These are phyloP conservation scores for Microsporum canis DNA, from an alignment of 2,329 filamentous ascomycete genomes.

Conservation along the genomic window DNA sequence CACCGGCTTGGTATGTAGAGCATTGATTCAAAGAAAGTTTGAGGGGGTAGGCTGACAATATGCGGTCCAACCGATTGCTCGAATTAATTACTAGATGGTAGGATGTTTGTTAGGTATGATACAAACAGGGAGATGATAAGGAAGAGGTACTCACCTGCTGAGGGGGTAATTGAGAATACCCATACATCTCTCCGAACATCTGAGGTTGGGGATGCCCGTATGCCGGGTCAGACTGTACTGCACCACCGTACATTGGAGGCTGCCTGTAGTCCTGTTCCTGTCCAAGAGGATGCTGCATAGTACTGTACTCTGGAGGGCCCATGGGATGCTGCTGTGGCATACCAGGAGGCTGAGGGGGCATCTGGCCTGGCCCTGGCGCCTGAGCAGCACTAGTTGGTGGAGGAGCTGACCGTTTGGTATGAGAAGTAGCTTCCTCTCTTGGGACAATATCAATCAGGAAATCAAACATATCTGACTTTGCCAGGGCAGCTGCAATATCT, in stretches of 20 bases:
- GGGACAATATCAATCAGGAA: conserved; percentile 98
- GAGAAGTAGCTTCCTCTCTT: conserved; percentile 78
- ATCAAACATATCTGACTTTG: conserved; percentile 99
- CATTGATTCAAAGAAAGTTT: neutral
- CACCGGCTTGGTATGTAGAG: neutral
- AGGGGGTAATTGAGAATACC: conserved; percentile 65
- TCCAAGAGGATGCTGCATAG: conserved; percentile 52
- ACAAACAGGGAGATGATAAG: neutral
- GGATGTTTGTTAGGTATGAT: neutral
- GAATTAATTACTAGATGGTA: neutral
- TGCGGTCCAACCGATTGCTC: neutral
- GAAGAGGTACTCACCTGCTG: conserved; percentile 55
- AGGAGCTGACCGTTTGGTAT: conserved; percentile 60
- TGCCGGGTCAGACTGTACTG: conserved; percentile 61
- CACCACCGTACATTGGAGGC: conserved; percentile 63
- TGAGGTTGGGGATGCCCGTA: conserved; percentile 64
- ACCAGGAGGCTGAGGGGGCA: conserved; percentile 28
- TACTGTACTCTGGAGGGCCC: conserved; percentile 46
- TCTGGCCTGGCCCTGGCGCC: conserved; percentile 29
- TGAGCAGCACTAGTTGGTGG: conserved; percentile 8
- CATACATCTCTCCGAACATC: conserved; percentile 86
- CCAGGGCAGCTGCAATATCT: conserved; percentile 88
- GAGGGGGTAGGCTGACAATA: neutral
- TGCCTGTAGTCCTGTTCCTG: conserved; percentile 70
- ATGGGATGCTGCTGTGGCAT: conserved; percentile 46